Evolutionary conservation across 75 land plant genomes (phyloP), one percentile per base, ranked within the genome.

Genomic region (Gnetum montanum): DNA sequence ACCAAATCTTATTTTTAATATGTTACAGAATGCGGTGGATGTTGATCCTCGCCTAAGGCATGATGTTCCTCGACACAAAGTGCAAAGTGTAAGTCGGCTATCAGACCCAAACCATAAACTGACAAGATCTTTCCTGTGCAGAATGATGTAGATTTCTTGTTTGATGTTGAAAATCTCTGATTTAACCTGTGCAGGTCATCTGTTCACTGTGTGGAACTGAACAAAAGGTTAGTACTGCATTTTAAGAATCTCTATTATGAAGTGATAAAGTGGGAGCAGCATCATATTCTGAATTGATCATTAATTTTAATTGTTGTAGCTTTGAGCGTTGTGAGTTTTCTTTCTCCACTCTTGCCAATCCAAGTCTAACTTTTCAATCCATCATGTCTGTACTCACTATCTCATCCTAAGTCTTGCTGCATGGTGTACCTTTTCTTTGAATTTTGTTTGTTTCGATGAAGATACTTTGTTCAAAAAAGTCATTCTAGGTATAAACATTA

Each of bases 141-240:
- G 22, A 1, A 10, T 45, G 64, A 36, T 18, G 28, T 11, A n/a
- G 25, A 15, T 59, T 38, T 43, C 16, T 19, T 4, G 6, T 35
- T 4, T 45, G 6, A 3, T 20, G n/a, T n/a, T 40, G 26, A 35
- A 29, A 0, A 0, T 38, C 19, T 31, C 5, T 37, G 33, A 2
- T 25, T 19, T 33, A 62, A 20, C 23, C 37, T 20, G 63, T 53
- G n/a, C 66, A 83, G 85, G 82, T 85, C 18, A 81, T 85, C 12
- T 88, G 93, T 33, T 88, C 90, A 16, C 54, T 88, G 0, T 88
- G 93, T 51, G 62, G 49, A 13, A 68, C 71, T n/a, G 93, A 88
- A 66, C 93, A 88, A 64, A 72, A 77, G 34, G 86, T 82, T 33
- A 73, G 72, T 59, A 19, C 6, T 19, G 15, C 38, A 57, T 8